Conservation (phyloP, 2,329 filamentous ascomycete genomes). For the Dryadomyces quercus-mongolicae region DNA sequence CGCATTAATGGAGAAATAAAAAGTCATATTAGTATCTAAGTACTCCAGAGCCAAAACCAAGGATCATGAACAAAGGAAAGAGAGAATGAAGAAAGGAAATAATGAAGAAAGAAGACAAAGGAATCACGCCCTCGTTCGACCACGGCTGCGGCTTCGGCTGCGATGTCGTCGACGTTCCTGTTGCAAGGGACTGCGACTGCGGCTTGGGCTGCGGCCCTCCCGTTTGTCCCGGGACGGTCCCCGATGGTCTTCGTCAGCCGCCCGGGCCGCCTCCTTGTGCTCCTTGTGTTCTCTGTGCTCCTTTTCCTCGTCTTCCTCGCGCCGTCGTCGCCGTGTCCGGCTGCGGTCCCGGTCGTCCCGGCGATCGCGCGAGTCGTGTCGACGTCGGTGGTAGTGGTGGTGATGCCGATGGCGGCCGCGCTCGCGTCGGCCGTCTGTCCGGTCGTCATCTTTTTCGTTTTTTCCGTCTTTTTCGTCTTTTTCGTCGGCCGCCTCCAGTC, state of each 20-base stretch:
- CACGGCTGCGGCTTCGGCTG: not conserved
- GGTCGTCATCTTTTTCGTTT: not conserved
- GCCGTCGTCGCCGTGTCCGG: not conserved
- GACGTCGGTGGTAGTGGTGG: not conserved
- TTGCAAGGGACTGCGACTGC: slow-evolving; percentile 3
- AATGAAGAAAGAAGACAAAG: not conserved
- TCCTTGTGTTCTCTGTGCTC: not conserved
- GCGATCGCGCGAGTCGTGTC: slow-evolving; percentile 4
- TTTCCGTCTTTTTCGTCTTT: not conserved
- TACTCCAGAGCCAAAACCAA: not conserved
- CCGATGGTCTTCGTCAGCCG: not conserved
- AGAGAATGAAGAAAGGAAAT: not conserved
- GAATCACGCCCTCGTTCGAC: not conserved
- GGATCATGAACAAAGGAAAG: not conserved
- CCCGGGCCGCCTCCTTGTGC: not conserved
- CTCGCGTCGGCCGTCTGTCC: not conserved
- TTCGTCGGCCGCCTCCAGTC: too few species aligned
- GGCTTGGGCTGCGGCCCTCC: slow-evolving; percentile 23
- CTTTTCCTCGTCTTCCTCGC: slow-evolving; percentile 9
- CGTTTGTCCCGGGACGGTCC: slow-evolving; percentile 16
- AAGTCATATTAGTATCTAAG: not conserved
- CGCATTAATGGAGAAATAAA: not conserved
- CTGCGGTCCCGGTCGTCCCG: not conserved
- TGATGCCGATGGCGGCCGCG: not conserved
- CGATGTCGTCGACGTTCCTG: slow-evolving; percentile 1